Percentiles rank a stretch among this genome's conserved stretches.
These are phyloP conservation scores for Eucalyptus cladocalyx DNA, from an alignment of 345 rosid species.

Conservation along the genomic window DNA sequence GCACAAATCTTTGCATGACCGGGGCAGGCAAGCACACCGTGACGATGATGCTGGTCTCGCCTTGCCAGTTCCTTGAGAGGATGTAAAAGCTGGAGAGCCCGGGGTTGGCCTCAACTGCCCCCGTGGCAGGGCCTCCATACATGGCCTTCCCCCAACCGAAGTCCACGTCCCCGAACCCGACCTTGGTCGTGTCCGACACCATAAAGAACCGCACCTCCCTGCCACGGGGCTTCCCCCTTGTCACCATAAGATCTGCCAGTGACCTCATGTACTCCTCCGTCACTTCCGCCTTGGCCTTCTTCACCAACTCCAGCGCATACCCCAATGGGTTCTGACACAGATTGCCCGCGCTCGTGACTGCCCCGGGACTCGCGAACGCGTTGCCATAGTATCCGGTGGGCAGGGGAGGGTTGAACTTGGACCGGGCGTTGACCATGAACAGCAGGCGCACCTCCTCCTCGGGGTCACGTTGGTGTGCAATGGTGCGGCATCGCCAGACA, in stretches of 20 bases:
- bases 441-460: background rate
- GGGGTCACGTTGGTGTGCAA: background rate
- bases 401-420: background rate
- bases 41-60: background rate
- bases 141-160: slow-evolving; percentile 5
- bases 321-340: background rate
- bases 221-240: background rate
- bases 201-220: background rate
- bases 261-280: slow-evolving; percentile 2
- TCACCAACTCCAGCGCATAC: background rate
- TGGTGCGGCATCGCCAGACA: slow-evolving; percentile 14
- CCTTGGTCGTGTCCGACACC: background rate
- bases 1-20: background rate
- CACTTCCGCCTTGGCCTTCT: background rate
- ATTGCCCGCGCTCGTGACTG: background rate
- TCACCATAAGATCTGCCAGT: background rate
- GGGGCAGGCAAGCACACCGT: background rate
- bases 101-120: background rate
- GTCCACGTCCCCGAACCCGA: background rate
- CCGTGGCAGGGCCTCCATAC: background rate
- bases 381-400: slow-evolving; percentile 10
- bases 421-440: background rate
- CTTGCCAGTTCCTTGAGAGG: background rate
- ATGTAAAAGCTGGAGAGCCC: background rate
- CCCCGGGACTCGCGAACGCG: background rate